Evolutionary conservation across 306 rosid species (phyloP).

Genomic region (Quillaja saponaria): DNA sequence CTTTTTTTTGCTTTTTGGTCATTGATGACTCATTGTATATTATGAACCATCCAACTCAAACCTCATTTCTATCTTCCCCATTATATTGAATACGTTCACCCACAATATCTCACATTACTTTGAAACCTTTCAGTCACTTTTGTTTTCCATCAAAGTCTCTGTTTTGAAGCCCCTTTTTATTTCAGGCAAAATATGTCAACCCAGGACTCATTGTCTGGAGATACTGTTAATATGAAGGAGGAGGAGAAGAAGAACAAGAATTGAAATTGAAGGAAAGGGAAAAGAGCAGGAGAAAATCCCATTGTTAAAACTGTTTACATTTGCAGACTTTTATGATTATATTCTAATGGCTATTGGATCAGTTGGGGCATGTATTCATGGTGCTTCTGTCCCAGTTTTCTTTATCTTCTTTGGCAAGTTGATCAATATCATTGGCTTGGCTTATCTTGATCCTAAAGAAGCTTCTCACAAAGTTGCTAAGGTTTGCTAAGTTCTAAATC

Average conservation of each 20-base stretch:
- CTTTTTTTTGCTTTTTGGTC: too few species aligned
- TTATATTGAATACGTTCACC: constrained; percentile 28
- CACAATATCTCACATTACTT: constrained; percentile 20
- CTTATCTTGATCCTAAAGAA: constrained; percentile 82
- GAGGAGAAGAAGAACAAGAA: constrained; percentile 25
- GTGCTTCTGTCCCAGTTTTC: constrained; percentile 94
- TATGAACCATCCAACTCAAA: constrained; percentile 42
- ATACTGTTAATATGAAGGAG: too few species aligned
- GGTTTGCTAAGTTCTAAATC: constrained; percentile 38
- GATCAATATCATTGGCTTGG: constrained; percentile 85
- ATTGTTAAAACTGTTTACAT: constrained; percentile 60
- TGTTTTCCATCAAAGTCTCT: not conserved
- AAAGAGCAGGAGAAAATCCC: constrained; percentile 57
- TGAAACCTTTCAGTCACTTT: constrained; percentile 8
- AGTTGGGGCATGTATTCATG: constrained; percentile 82
- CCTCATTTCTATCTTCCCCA: constrained; percentile 26
- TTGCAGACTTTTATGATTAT: constrained; percentile 79
- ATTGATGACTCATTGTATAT: constrained; percentile 22
- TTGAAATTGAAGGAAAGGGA: constrained; percentile 21
- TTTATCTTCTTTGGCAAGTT: constrained; percentile 87
- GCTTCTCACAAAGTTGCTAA: constrained; percentile 93
- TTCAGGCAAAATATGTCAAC: constrained; percentile 37
- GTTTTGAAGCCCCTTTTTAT: not conserved
- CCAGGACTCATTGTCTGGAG: constrained; percentile 23
- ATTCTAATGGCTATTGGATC: constrained; percentile 72